Evolutionary conservation across 2,329 filamentous ascomycete species (phyloP), one percentile per base, ranked within the genome.

Genomic region (Simplicillium sp.): DNA sequence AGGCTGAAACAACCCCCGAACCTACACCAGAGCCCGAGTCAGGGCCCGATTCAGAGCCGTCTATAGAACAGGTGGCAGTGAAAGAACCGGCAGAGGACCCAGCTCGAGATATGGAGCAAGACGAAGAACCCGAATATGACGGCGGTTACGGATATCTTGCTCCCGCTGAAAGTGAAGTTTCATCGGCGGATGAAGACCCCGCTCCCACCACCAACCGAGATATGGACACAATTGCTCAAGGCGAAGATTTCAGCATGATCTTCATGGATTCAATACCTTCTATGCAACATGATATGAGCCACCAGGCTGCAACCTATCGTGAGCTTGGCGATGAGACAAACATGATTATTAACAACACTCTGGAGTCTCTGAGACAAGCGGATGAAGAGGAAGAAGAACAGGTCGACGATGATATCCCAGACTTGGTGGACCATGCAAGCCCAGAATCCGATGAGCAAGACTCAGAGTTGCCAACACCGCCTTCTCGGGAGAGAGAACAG

Each of bases 171-270:
- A 64, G 60, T 31, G 59, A 64, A 31, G 44, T 48, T 14, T 64
- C 59, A 7, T 62, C 60, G 7, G 47, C 48, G 14, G 53, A 59
- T 29, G 60, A 62, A 38, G 55, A 44, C 15, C 49, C 44, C 29
- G 50, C 41, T 35, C 48, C 48, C 32, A 42, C 20, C 41, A 49
- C 38, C 37, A 53, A 47, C n/a, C 42, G 38, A 33, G 46, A 40
- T 35, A 60, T 63, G 28, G 61, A 73, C 38, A 71, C 64, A 1
- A 62, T 71, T 36, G 62, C 64, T 4, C 64, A 71, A n/a, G 66
- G 61, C 13, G 73, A 77, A 44, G 70, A 71, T 32, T 77, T 77
- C 46, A 77, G 73, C 51, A 77, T 77, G 71, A 77, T 77, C 42
- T 71, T 72, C 28, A 65, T 75, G 44, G 66, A 73, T 36, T 73